Percentiles rank a stretch among this genome's conserved stretches.
Evolutionary conservation across 371 early-diverging fungal genomes (phyloP).

Genomic region (Ordospora pajunii): DNA sequence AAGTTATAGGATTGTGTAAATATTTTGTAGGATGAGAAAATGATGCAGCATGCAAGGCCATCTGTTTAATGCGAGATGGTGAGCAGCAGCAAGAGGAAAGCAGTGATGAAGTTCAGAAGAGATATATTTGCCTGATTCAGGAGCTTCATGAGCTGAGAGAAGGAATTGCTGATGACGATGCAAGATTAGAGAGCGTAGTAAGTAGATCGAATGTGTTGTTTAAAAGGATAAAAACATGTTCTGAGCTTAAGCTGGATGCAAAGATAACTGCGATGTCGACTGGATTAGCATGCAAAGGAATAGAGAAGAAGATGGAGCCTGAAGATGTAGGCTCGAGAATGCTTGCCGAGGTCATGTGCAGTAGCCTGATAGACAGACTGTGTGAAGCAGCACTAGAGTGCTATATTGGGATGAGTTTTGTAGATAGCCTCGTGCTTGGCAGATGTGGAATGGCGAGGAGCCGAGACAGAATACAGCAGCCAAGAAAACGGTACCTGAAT

Average conservation of each 20-base stretch:
- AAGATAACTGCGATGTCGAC: conserved; percentile 36
- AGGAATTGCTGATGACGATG: conserved; percentile 20
- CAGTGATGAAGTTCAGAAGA: neutral
- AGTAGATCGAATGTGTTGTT: conserved; percentile 43
- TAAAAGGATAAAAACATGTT: conserved; percentile 28
- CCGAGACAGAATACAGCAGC: neutral
- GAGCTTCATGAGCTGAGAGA: conserved; percentile 37
- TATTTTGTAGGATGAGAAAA: neutral
- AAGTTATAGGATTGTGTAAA: conserved; percentile 17
- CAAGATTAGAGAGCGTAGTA: conserved; percentile 27
- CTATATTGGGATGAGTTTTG: conserved; percentile 14
- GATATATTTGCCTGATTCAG: conserved; percentile 46
- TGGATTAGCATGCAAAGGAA: conserved; percentile 11
- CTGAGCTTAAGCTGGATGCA: conserved; percentile 53
- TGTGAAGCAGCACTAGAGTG: neutral
- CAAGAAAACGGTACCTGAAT: conserved; percentile 17
- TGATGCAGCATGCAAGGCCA: neutral
- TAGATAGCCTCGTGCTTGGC: neutral
- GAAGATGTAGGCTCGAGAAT: conserved; percentile 5
- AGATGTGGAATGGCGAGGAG: neutral
- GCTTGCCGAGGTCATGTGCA: conserved; percentile 13
- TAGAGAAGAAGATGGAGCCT: conserved; percentile 32
- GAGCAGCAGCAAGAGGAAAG: neutral
- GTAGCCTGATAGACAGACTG: neutral
- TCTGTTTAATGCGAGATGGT: neutral